Percentiles rank a stretch among this genome's conserved stretches.
Evolutionary conservation across 208 protist genomes (phyloP).

Genomic region (Leptomonas pyrrhocoris): DNA sequence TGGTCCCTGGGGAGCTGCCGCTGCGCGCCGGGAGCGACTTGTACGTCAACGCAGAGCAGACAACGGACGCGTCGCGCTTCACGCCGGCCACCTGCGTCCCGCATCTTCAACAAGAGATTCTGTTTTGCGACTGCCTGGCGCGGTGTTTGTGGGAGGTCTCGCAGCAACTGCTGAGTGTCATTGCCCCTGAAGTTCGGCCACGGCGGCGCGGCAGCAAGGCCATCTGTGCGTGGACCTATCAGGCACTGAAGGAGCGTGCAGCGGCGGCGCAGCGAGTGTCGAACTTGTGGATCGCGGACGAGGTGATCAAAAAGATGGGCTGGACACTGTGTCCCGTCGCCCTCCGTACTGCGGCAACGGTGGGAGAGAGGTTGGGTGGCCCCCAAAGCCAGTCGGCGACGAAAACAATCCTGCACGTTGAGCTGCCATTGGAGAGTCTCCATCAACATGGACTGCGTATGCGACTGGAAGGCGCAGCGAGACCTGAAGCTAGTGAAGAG

Average conservation of each 20-base stretch:
- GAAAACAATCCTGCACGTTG: slow-evolving; percentile 4
- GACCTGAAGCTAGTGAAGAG: background rate
- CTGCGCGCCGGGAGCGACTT: background rate
- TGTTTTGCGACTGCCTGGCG: slow-evolving; percentile 12
- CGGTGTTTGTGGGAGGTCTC: slow-evolving; percentile 12
- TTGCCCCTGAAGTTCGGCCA: background rate
- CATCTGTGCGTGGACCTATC: slow-evolving; percentile 19
- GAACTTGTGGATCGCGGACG: slow-evolving; percentile 32
- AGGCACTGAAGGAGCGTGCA: slow-evolving; percentile 16
- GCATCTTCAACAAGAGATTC: slow-evolving; percentile 27
- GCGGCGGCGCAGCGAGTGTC: slow-evolving; percentile 23
- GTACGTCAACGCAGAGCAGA: slow-evolving; percentile 65
- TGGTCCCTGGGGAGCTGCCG: slow-evolving; percentile 22
- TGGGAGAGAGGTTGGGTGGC: background rate
- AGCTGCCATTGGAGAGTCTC: background rate
- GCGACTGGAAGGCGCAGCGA: background rate
- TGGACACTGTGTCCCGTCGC: slow-evolving; percentile 20
- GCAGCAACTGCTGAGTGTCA: slow-evolving; percentile 18
- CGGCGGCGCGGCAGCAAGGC: background rate
- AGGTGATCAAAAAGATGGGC: slow-evolving; percentile 11
- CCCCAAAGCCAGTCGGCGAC: background rate
- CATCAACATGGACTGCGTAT: background rate
- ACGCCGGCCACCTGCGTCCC: slow-evolving; percentile 37
- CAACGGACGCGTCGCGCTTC: slow-evolving; percentile 57
- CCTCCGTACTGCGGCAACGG: background rate